Base-by-base conservation (phyloP, 208 protist genomes). In the Leishmania guyanensis region DNA sequence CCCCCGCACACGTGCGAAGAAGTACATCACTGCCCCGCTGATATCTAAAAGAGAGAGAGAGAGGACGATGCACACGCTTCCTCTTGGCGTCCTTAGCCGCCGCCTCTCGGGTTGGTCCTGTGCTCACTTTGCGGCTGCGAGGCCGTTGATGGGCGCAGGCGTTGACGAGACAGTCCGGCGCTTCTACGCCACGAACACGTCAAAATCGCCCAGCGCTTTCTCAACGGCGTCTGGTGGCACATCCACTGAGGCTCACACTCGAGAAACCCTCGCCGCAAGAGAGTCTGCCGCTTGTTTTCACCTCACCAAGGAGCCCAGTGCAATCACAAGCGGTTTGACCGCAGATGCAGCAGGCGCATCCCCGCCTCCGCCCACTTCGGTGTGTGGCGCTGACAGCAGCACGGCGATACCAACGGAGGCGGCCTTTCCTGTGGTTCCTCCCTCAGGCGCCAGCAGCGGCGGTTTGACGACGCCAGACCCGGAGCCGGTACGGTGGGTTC, bases 401-500 rank as follows among this genome's bases (percentile, higher is more conserved):
- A 39, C n/a, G 48, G 4, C 60, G 8, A 51, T 8, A 5, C 4
- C 69, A 22, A 22, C 26, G 48, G 20, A 20, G 3, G 26, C 3
- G 2, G 22, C 22, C 68, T 51, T 43, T 72, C 43, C 68, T 72
- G 68, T 33, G 43, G 9, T 8, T 20, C 68, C 68, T 26, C 43
- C 51, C 29, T 43, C 51, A 0, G 33, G 33, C n/a, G 33, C 9
- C 72, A 69, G 65, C 62, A 48, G 22, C 29, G 51, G 78, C 54
- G 75, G 58, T 33, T 53, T 88, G 22, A 66, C 73, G n/a, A 79
- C 74, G 12, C 70, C 84, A 0, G 90, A 91, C 71, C 72, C 86
- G 16, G 90, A 93, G 84, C 89, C 90, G 6, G 62, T 92, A 78
- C 91, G 94, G 17, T 97, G 94, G 94, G 73, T 92, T 74, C 90